Percentiles rank a stretch among this genome's conserved stretches.
Evolutionary conservation across 805 yeast species (phyloP).

Genomic region (Schwanniomyces sp.): DNA sequence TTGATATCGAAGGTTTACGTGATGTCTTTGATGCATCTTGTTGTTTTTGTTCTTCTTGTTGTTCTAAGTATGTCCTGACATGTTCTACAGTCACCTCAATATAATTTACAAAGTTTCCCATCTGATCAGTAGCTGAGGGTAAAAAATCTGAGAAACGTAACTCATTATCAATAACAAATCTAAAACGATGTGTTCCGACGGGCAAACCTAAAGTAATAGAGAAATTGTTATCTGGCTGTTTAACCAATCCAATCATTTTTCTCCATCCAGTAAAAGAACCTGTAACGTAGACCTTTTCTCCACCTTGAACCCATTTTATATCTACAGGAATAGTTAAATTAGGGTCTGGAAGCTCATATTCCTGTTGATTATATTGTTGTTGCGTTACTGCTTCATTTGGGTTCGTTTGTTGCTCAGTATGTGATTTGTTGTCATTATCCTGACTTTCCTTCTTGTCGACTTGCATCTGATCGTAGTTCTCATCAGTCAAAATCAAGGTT

Average conservation of each 20-base stretch:
- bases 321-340: slow-evolving; percentile 52
- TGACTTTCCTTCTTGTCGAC: slow-evolving; percentile 33
- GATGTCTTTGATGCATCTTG: slow-evolving; percentile 10
- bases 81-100: slow-evolving; percentile 64
- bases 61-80: slow-evolving; percentile 29
- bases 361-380: slow-evolving; percentile 3
- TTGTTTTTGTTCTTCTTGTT: slow-evolving; percentile 19
- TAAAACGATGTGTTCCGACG: slow-evolving; percentile 88
- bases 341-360: slow-evolving; percentile 21
- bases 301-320: slow-evolving; percentile 95
- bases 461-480: slow-evolving; percentile 55
- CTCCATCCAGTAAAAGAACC: slow-evolving; percentile 99
- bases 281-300: slow-evolving; percentile 89
- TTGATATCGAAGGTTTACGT: slow-evolving; percentile 31
- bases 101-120: slow-evolving; percentile 94
- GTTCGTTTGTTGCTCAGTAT: slow-evolving; percentile 15
- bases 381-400: slow-evolving; percentile 3
- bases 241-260: slow-evolving; percentile 86
- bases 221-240: slow-evolving; percentile 54
- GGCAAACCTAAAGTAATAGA: slow-evolving; percentile 76
- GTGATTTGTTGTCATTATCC: slow-evolving; percentile 14
- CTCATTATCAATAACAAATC: slow-evolving; percentile 93
- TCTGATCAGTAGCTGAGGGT: slow-evolving; percentile 96
- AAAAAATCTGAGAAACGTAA: slow-evolving; percentile 81
- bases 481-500: slow-evolving; percentile 70